Evolutionary conservation across 2,329 filamentous ascomycete species (phyloP).

Genomic region (Microascus cirrosus): DNA sequence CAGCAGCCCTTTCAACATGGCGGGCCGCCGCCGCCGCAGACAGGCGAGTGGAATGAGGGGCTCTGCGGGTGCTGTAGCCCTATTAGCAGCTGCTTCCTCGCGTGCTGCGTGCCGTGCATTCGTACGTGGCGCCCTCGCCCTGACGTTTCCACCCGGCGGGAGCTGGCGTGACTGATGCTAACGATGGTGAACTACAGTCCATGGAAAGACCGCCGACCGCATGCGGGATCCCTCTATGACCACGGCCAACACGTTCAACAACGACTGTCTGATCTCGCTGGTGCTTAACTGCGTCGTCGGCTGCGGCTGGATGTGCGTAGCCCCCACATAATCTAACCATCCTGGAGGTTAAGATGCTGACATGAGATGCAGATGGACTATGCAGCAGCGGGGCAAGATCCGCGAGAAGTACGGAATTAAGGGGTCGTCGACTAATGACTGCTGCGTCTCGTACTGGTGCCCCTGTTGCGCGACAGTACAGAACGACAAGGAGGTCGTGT

Average conservation of each 20-base stretch:
- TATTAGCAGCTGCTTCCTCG: slow-evolving; percentile 24
- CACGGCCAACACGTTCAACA: slow-evolving; percentile 23
- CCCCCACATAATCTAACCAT: no score
- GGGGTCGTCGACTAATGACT: slow-evolving; percentile 36
- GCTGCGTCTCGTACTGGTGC: slow-evolving; percentile 42
- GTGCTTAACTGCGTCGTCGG: slow-evolving; percentile 25
- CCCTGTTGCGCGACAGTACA: slow-evolving; percentile 45
- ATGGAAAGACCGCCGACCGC: slow-evolving; percentile 31
- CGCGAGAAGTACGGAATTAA: slow-evolving; percentile 41
- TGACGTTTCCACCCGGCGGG: background rate
- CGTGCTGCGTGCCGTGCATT: slow-evolving; percentile 29
- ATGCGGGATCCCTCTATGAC: slow-evolving; percentile 29
- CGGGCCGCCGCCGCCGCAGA: background rate
- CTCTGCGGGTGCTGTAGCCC: slow-evolving; percentile 27
- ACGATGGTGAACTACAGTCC: slow-evolving; percentile 16
- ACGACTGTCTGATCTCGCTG: slow-evolving; percentile 28
- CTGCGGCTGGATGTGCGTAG: slow-evolving; percentile 30
- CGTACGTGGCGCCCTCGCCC: slow-evolving; percentile 18
- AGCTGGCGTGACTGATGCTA: background rate
- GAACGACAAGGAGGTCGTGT: slow-evolving; percentile 42
- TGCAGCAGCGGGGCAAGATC: slow-evolving; percentile 42
- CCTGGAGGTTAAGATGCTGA: background rate
- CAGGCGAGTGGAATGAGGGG: slow-evolving; percentile 21
- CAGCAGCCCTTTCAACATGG: background rate
- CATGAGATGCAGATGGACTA: slow-evolving; percentile 24